Base-by-base conservation (phyloP, 1,139 yeast species). In the Debaryomyces sp. region DNA sequence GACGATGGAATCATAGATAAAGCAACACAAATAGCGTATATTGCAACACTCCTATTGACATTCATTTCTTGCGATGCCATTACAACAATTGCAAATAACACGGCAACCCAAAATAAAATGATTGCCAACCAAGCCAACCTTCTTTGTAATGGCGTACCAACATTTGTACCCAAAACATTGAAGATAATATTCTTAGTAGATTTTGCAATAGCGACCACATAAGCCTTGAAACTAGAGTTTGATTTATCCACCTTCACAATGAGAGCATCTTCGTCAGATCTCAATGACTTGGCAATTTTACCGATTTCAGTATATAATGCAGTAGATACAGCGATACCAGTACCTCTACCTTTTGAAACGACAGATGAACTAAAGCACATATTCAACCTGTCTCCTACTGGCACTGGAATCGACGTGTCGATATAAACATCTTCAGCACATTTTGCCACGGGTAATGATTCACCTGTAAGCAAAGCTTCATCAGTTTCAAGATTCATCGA, bases 1-100 rank as follows among this genome's bases (percentile, higher is more conserved):
- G 92, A 84, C 3, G 92, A 87, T 3, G 95, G 96, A 59, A 87
- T 87, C 94, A 87, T 87, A 3, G 94, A 84, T 44, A 87, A 73
- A 1, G 94, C 94, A 46, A 85, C 89, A 67, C 91, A 87, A 59
- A 88, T 85, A 15, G 96, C 95, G 61, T 88, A 88, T 48, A 87
- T 84, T 21, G 92, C 94, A 33, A 88, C 94, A 56, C 86, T 87
- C 47, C 74, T 78, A 52, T 79, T 80, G 29, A 87, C 94, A 34
- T 68, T 61, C 68, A 88, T 82, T 57, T 78, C 79, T 63, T 87
- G 92, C 10, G 91, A 82, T 2, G 83, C 92, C 92, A 88, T 85
- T 4, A 87, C 94, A 43, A 88, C 81, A 50, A 88, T 83, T 4
- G 95, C 95, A 62, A 87, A 83, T 5, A 87, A 52, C 22, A 87